Percentiles rank a stretch among this genome's conserved stretches.
Conservation (phyloP, 495 filamentous ascomycete genomes). For the Rostrohypoxylon terebratum region DNA sequence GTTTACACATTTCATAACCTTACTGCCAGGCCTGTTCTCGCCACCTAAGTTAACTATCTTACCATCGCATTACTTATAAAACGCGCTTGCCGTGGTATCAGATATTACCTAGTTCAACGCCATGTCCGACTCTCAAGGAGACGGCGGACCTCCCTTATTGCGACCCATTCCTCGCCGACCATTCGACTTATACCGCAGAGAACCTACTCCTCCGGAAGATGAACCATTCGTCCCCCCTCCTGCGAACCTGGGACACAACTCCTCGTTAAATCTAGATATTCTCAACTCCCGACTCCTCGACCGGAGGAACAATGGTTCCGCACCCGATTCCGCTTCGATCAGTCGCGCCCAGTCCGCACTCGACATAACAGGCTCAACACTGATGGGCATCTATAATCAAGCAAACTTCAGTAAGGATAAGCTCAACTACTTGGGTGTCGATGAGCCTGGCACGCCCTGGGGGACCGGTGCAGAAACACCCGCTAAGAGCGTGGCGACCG, state of each 20-base stretch:
- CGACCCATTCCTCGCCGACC: conserved; percentile 80
- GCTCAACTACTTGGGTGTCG: conserved; percentile 39
- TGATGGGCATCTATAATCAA: conserved; percentile 89
- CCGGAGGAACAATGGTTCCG: conserved; percentile 41
- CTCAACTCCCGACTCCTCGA: conserved; percentile 52
- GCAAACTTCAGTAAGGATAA: conserved; percentile 64
- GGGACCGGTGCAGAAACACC: conserved; percentile 78
- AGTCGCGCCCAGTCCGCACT: conserved; percentile 80
- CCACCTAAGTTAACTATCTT: not conserved
- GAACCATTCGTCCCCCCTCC: conserved; percentile 62
- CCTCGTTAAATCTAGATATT: conserved; percentile 44
- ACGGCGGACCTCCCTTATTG: conserved; percentile 66
- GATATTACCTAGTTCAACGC: not conserved
- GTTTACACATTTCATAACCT: not conserved
- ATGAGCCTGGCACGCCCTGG: conserved; percentile 67
- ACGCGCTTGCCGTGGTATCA: conserved; percentile 1
- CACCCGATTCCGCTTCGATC: conserved; percentile 49
- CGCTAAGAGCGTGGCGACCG: conserved; percentile 46
- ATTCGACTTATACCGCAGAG: conserved; percentile 71
- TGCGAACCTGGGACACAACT: conserved; percentile 44
- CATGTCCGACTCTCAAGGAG: conserved; percentile 48
- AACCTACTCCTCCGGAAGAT: conserved; percentile 62
- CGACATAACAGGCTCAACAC: conserved; percentile 88
- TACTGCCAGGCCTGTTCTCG: not conserved
- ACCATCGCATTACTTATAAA: conserved; percentile 26